These are phyloP conservation scores for Neoascochyta sp. DNA, from an alignment of 2,329 filamentous ascomycete genomes.

Conservation along the genomic window DNA sequence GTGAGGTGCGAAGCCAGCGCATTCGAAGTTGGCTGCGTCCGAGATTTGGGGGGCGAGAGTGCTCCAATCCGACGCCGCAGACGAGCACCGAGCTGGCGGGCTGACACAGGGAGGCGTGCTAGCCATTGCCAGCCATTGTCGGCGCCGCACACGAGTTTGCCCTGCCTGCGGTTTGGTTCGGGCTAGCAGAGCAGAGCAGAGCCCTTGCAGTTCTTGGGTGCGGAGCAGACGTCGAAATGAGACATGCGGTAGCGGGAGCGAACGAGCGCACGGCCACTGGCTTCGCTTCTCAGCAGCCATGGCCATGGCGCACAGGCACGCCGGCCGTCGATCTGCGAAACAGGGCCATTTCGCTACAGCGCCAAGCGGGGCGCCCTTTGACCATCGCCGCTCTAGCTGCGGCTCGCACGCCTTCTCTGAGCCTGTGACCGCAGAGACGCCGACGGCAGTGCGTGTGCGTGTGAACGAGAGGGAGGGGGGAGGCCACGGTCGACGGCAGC, in stretches of 20 bases:
- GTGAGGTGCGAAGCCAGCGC: slow-evolving; percentile 6
- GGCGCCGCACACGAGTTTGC: slow-evolving; percentile 8
- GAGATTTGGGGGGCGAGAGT: slow-evolving; percentile 3
- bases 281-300: slow-evolving; percentile 3
- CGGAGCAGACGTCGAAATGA: slow-evolving; percentile 16
- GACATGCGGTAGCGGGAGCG: slow-evolving; percentile 21
- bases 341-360: slow-evolving; percentile 13
- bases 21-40: too few relatives aligned
- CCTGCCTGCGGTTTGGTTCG: slow-evolving; percentile 4
- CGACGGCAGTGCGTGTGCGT: too few relatives aligned
- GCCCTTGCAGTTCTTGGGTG: slow-evolving; percentile 7
- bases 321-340: slow-evolving; percentile 23
- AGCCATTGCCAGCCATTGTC: too few relatives aligned
- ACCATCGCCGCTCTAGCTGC: too few relatives aligned
- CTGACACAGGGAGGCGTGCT: slow-evolving; percentile 2
- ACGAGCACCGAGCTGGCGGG: slow-evolving; percentile 1
- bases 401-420: too few relatives aligned
- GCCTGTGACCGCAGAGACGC: too few relatives aligned
- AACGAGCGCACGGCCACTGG: too few relatives aligned
- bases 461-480: too few relatives aligned
- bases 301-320: slow-evolving; percentile 24
- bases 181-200: too few relatives aligned
- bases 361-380: too few relatives aligned
- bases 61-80: slow-evolving; percentile 4
- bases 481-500: too few relatives aligned